Evolutionary conservation across 495 filamentous ascomycete genomes (phyloP).

Genomic region (Lasiosphaeriaceae sp.): DNA sequence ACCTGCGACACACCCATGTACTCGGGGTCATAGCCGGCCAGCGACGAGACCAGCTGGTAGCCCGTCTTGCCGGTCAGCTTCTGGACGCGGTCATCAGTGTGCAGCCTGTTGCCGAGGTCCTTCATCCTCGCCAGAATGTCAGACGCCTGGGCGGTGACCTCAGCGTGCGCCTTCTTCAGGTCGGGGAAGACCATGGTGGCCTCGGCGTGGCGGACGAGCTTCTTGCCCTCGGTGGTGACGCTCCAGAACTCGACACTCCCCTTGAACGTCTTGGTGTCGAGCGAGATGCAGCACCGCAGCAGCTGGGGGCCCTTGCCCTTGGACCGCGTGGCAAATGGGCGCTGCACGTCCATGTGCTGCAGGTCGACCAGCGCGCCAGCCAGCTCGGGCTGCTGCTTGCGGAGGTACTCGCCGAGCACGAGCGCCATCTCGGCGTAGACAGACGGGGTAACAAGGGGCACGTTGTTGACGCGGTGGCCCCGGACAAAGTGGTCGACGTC

Average conservation of each 20-base stretch:
- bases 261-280: not conserved
- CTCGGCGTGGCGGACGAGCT: not conserved
- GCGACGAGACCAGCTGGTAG: constrained; percentile 61
- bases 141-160: not conserved
- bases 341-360: constrained; percentile 43
- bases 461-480: constrained; percentile 65
- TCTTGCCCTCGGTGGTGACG: not conserved
- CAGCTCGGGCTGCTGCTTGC: constrained; percentile 46
- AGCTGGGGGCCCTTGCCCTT: not conserved
- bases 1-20: constrained; percentile 68
- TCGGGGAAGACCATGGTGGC: not conserved
- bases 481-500: constrained; percentile 54
- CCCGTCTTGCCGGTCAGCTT: constrained; percentile 33
- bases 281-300: not conserved
- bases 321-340: constrained; percentile 46
- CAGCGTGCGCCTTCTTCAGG: not conserved
- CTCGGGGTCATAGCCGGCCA: constrained; percentile 60
- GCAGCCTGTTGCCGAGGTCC: constrained; percentile 36
- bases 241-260: not conserved
- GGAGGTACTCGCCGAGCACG: constrained; percentile 60
- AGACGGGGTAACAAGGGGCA: constrained; percentile 41
- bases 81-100: constrained; percentile 42
- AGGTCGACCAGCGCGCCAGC: constrained; percentile 49
- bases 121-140: not conserved
- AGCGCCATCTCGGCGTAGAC: constrained; percentile 71